Evolutionary conservation across 129 eudicot genomes (phyloP).

Genomic region (Flaveria robusta): DNA sequence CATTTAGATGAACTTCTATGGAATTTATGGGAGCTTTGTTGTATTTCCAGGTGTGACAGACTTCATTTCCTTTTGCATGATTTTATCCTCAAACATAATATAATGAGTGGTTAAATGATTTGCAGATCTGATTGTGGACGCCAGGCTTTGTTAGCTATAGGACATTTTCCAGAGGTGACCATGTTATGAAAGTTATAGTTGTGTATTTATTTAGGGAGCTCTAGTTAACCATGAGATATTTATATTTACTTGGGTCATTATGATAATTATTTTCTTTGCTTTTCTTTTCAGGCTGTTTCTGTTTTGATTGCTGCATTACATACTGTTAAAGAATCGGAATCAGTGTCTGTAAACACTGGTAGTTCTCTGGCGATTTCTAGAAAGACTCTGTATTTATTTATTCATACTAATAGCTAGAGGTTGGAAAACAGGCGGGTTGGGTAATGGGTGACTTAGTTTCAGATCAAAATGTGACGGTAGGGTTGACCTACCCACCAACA

Average conservation of each 20-base stretch:
- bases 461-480: not conserved
- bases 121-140: slow-evolving; percentile 92
- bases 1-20: slow-evolving; percentile 75
- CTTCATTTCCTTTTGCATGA: slow-evolving; percentile 17
- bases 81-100: slow-evolving; percentile 7
- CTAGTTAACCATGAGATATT: not conserved
- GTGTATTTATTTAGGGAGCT: slow-evolving; percentile 16
- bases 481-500: not conserved
- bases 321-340: slow-evolving; percentile 80
- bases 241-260: not conserved
- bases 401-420: not conserved
- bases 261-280: not conserved
- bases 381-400: slow-evolving; percentile 4
- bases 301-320: slow-evolving; percentile 78
- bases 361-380: slow-evolving; percentile 14
- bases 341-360: slow-evolving; percentile 60
- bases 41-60: slow-evolving; percentile 69
- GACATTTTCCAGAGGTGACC: slow-evolving; percentile 85
- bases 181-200: slow-evolving; percentile 4
- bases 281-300: slow-evolving; percentile 61
- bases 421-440: not conserved
- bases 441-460: not conserved
- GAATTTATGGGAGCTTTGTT: slow-evolving; percentile 88
- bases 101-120: slow-evolving; percentile 21
- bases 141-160: slow-evolving; percentile 85